These are phyloP conservation scores for Tolypocladium tropicale DNA, from an alignment of 2,329 filamentous ascomycete species.

Conservation along the genomic window DNA sequence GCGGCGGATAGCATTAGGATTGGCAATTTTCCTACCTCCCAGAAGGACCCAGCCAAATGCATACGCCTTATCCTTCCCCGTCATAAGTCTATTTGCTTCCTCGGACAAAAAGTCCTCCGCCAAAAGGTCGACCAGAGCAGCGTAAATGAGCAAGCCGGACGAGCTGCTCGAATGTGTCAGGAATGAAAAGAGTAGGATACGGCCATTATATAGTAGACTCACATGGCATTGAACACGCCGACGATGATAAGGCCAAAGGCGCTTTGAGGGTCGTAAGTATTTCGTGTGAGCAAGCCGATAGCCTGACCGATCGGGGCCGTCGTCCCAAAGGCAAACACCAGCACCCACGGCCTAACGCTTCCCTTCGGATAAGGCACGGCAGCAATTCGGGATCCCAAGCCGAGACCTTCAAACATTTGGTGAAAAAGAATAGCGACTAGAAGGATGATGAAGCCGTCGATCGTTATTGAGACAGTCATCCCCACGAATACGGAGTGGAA, in stretches of 20 bases:
- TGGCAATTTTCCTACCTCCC: constrained; percentile 30
- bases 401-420: constrained; percentile 60
- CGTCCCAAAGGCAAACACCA: constrained; percentile 52
- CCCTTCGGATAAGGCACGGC: constrained; percentile 49
- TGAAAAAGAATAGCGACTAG: constrained; percentile 63
- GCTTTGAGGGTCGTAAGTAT: constrained; percentile 51
- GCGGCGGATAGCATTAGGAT: background rate
- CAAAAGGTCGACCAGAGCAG: constrained; percentile 51
- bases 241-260: constrained; percentile 55
- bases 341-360: constrained; percentile 48
- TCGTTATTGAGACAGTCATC: constrained; percentile 61
- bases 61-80: constrained; percentile 38
- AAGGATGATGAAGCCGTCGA: constrained; percentile 55
- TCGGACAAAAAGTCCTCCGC: constrained; percentile 57
- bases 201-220: constrained; percentile 12
- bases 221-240: constrained; percentile 56
- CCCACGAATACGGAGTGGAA: constrained; percentile 72
- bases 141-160: constrained; percentile 50
- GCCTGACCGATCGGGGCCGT: constrained; percentile 56
- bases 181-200: constrained; percentile 2
- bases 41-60: constrained; percentile 42
- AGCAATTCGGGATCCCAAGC: constrained; percentile 60
- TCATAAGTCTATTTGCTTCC: constrained; percentile 38
- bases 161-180: constrained; percentile 27
- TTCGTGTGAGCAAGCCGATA: constrained; percentile 46